phyloP scores from a whole-genome alignment of 2,329 filamentous ascomycete species.

The Aspergillus floridensis region DNA sequence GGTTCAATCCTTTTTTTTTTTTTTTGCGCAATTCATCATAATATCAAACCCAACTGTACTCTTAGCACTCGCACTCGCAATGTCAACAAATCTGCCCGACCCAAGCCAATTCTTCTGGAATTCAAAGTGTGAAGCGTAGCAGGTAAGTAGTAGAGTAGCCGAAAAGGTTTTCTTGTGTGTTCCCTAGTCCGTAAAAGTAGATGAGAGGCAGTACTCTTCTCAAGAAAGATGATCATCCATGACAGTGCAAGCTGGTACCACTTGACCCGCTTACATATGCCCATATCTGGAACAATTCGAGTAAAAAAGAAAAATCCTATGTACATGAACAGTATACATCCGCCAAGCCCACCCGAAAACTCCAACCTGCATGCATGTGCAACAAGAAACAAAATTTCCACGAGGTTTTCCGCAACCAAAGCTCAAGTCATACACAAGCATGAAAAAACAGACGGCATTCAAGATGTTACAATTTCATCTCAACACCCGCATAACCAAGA shows the following conservation, averaged over 20 bases:
- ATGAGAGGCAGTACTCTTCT: too few relatives aligned
- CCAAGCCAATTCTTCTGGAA: not conserved
- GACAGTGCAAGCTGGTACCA: too few relatives aligned
- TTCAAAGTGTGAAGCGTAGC: too few relatives aligned
- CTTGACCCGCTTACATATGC: not conserved
- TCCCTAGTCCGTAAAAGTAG: too few relatives aligned
- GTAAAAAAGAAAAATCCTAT: not conserved
- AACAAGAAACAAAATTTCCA: not conserved
- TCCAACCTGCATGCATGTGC: not conserved
- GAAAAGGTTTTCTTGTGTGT: not conserved
- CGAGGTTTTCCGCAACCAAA: not conserved
- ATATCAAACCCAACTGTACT: not conserved
- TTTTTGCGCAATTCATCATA: not conserved
- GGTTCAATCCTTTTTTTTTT: not conserved
- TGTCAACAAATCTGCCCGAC: not conserved
- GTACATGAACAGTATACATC: not conserved
- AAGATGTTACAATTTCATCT: not conserved
- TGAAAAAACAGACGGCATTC: not conserved
- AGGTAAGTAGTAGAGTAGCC: too few relatives aligned
- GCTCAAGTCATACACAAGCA: not conserved
- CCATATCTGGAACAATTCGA: too few relatives aligned
- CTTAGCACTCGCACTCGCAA: not conserved
- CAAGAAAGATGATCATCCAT: too few relatives aligned
- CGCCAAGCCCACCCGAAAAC: not conserved
- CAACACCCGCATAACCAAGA: not conserved